Base-by-base conservation (phyloP, 495 filamentous ascomycete species). In the Rostrohypoxylon terebratum region DNA sequence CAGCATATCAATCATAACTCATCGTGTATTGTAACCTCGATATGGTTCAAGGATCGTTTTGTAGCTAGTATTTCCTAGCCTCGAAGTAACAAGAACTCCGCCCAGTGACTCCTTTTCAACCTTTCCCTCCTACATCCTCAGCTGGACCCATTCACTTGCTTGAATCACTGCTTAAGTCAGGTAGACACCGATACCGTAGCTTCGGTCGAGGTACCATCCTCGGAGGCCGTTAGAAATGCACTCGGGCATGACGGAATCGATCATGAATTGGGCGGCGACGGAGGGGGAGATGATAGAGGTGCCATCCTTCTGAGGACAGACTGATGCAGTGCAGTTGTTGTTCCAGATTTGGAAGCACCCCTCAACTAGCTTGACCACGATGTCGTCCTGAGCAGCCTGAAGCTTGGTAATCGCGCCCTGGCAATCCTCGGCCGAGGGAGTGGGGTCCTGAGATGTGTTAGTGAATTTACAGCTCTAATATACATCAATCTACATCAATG, bases 191-290 rank as follows among this genome's bases (percentile, higher is more conserved):
- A 75, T 62, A 23, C 74, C 74, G 28, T 53, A 71, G 38, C 25
- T 62, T 10, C 76, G 61, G 16, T 78, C 74, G 9, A 69, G 33
- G 54, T 75, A 78, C 76, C 76, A 78, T 59, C 76, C 76, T 59
- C 76, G 74, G 21, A 63, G 63, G 0, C 76, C 76, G 4, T 78
- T 72, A 48, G 74, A 63, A 40, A 78, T 78, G 60, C 76, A 78
- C 63, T 74, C 68, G 1, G 68, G 48, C 51, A 69, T 71, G 38
- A 78, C n/a, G 14, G 68, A 69, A 14, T 71, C 59, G 18, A 45
- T 50, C 66, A 78, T 74, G 63, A 68, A 73, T 57, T 76, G 68
- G 28, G 76, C 71, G 6, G 76, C 74, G 18, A 63, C n/a, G 0
- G 69, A 21, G 45, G 74, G 74, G 14, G 76, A 25, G 45, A 78